Evolutionary conservation across 73 alveolate genomes (phyloP).

Genomic region (Paramecium bursaria): DNA sequence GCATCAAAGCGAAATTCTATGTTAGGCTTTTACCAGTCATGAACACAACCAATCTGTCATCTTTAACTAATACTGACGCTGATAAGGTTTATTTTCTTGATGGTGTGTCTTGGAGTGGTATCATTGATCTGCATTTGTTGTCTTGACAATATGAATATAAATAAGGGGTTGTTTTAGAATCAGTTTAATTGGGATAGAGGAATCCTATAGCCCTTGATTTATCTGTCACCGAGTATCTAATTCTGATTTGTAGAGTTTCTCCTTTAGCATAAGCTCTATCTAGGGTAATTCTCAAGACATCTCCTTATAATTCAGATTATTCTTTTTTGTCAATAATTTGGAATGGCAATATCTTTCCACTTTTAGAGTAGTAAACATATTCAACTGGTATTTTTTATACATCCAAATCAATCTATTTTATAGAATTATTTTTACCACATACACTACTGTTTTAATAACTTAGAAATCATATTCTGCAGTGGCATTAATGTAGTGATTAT

Average conservation of each 20-base stretch:
- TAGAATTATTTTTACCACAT: too few relatives aligned
- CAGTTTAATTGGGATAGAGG: conserved; percentile 85
- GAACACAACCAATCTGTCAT: conserved; percentile 70
- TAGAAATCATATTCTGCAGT: not conserved
- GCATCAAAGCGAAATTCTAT: not conserved
- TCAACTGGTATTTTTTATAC: conserved; percentile 1
- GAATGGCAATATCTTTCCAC: conserved; percentile 12
- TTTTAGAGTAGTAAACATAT: not conserved
- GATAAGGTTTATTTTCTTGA: conserved; percentile 83
- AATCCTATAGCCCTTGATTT: conserved; percentile 77
- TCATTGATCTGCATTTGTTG: conserved; percentile 88
- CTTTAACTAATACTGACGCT: conserved; percentile 68
- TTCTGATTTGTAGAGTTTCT: conserved; percentile 2
- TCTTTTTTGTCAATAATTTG: not conserved
- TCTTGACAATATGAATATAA: conserved; percentile 94
- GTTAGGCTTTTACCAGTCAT: conserved; percentile 58
- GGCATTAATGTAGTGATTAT: conserved; percentile 8
- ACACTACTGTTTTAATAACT: not conserved
- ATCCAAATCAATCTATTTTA: conserved; percentile 62
- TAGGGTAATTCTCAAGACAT: not conserved
- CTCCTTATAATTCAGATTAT: conserved; percentile 31
- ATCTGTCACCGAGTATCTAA: conserved; percentile 60
- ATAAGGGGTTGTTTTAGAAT: conserved; percentile 84
- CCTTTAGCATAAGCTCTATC: conserved; percentile 23
- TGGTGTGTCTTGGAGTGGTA: conserved; percentile 98